Base-by-base conservation (phyloP, 2,329 filamentous ascomycete species). In the Trichoderma sp. region DNA sequence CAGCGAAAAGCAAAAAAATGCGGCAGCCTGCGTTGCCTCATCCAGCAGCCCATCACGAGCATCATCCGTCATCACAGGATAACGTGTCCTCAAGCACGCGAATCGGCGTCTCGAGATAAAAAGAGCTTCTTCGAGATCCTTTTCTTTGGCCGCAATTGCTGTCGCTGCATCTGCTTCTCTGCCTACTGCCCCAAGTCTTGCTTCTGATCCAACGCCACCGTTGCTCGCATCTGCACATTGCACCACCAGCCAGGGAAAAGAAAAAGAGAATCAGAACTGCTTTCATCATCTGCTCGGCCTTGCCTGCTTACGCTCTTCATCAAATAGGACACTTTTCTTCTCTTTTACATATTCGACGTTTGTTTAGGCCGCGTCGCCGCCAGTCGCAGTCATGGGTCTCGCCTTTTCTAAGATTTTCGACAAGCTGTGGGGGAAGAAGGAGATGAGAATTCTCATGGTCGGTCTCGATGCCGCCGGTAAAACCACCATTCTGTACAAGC, bases 371-470 rank as follows among this genome's bases (percentile, higher is more conserved):
- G 74, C 74, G 75, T 74, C 76, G 79, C 77, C 77, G 70, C 76
- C 33, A 79, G 81, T 83, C 87, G 87, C 88, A 86, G 94, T 84
- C 84, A 99, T 99, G 96, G 96, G 96, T 96, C 89, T 98, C 84
- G 90, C 92, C 81, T 93, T 98, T 86, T 98, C 94, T 79, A 97
- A 96, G 89, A 83, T 98, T 81, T 96, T 98, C 83, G 93, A 97
- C 82, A 90, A 91, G 86, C 89, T 98, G 83, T 97, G 93, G 91
- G 94, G 95, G 80, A 97, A 97, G 92, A 98, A 98, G 91, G 96
- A 99, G 90, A 99, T 99, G 96, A 91, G 96, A 88, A 97, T 99
- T 87, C 85, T 99, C 84, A 99, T 99, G 96, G 94, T 99, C 78
- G 96, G 96, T 89, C 91, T 99, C 79, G 96, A 99, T 84, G 96